Conservation (phyloP, 164 flowering plant species). For the Chimonanthus praecox region DNA sequence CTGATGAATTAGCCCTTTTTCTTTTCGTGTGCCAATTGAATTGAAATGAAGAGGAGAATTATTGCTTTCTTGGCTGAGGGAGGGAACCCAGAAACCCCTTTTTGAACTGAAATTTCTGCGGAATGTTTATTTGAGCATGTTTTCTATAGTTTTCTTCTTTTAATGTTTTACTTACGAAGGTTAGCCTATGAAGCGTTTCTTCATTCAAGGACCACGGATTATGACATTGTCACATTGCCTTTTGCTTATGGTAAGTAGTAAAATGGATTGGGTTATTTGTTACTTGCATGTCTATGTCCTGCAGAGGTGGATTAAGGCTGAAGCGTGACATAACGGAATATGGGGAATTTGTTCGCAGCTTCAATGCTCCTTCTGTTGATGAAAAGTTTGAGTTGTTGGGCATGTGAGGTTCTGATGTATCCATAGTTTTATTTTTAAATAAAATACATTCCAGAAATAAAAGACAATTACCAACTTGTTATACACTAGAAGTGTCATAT, state of each 20-base stretch:
- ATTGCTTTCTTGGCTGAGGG: neutral
- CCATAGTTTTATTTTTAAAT: no score
- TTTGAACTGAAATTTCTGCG: no score
- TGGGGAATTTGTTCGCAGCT: slow-evolving; percentile 93
- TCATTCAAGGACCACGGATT: neutral
- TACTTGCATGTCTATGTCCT: slow-evolving; percentile 1
- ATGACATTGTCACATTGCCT: neutral
- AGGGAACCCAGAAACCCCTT: no score
- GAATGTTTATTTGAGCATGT: no score
- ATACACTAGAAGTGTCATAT: no score
- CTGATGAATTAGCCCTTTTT: neutral
- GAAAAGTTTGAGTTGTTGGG: slow-evolving; percentile 92
- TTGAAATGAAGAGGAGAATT: neutral
- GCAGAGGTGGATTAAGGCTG: slow-evolving; percentile 88
- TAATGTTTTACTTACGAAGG: neutral
- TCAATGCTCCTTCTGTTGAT: slow-evolving; percentile 92
- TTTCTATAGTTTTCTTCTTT: neutral
- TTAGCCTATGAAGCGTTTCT: neutral
- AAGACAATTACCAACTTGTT: no score
- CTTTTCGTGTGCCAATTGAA: neutral
- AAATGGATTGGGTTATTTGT: neutral
- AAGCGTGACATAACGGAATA: slow-evolving; percentile 98
- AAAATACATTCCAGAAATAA: no score
- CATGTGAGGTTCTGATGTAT: slow-evolving; percentile 54
- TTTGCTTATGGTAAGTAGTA: neutral